Evolutionary conservation across 2,329 filamentous ascomycete genomes (phyloP).

Genomic region (Cordyceps cateniannulata): DNA sequence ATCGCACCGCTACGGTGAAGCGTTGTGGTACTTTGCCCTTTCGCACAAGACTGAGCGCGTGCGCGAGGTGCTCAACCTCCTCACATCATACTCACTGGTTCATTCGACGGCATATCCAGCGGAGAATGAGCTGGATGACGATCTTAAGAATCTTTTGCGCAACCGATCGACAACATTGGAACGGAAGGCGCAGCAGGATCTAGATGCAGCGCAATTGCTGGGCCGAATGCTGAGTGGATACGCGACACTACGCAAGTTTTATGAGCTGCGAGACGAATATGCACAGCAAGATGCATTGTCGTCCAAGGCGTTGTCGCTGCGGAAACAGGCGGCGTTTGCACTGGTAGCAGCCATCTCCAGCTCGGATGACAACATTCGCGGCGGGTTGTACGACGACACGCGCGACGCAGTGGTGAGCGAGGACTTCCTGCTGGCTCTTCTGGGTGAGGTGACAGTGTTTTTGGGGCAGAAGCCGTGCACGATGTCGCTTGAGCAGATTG

Average conservation of each 20-base stretch:
- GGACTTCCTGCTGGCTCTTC: slow-evolving; percentile 74
- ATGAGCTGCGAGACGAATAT: slow-evolving; percentile 67
- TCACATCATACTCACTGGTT: slow-evolving; percentile 81
- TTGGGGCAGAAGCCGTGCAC: slow-evolving; percentile 50
- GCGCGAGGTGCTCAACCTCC: slow-evolving; percentile 75
- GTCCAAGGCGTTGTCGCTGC: slow-evolving; percentile 49
- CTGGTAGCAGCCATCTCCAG: slow-evolving; percentile 79
- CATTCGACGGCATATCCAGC: slow-evolving; percentile 78
- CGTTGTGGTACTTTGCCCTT: slow-evolving; percentile 84
- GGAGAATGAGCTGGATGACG: slow-evolving; percentile 62
- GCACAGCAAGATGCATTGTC: slow-evolving; percentile 23
- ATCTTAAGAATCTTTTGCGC: slow-evolving; percentile 62
- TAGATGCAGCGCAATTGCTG: slow-evolving; percentile 75
- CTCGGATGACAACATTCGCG: slow-evolving; percentile 83
- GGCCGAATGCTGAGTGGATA: slow-evolving; percentile 87
- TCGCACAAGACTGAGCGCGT: slow-evolving; percentile 74
- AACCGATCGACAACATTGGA: slow-evolving; percentile 67
- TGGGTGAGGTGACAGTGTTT: slow-evolving; percentile 79
- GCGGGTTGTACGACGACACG: slow-evolving; percentile 77
- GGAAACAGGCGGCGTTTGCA: slow-evolving; percentile 63
- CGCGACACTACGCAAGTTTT: slow-evolving; percentile 83
- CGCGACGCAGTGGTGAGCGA: slow-evolving; percentile 80
- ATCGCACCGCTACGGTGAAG: slow-evolving; percentile 75
- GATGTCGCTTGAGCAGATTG: slow-evolving; percentile 67
- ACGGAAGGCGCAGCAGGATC: slow-evolving; percentile 64